These are phyloP conservation scores for Xenoacremonium recifei DNA, from an alignment of 2,329 filamentous ascomycete species.

Conservation along the genomic window DNA sequence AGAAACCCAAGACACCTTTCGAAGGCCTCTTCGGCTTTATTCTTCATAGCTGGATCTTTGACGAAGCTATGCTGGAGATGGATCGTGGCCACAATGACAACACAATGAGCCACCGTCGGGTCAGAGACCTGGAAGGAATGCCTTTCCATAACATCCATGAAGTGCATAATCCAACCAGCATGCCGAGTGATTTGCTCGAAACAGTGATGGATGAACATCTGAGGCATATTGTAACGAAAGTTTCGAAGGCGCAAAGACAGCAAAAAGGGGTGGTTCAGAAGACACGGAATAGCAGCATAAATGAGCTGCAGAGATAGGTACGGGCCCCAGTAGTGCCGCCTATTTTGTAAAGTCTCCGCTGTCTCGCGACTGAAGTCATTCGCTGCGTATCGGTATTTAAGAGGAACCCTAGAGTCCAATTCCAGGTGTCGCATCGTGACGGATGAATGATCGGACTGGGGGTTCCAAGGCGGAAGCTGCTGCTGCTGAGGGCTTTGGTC, in stretches of 20 bases:
- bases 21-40: slow-evolving; percentile 24
- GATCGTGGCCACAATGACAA: slow-evolving; percentile 52
- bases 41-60: slow-evolving; percentile 15
- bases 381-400: slow-evolving; percentile 48
- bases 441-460: slow-evolving; percentile 51
- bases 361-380: slow-evolving; percentile 44
- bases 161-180: slow-evolving; percentile 52
- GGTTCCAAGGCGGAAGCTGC: slow-evolving; percentile 42
- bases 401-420: slow-evolving; percentile 49
- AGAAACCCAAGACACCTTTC: slow-evolving; percentile 28
- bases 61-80: slow-evolving; percentile 53
- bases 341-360: slow-evolving; percentile 38
- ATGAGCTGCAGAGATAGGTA: slow-evolving; percentile 53
- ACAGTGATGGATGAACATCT: slow-evolving; percentile 53
- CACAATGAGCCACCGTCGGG: slow-evolving; percentile 39
- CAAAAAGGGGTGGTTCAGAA: slow-evolving; percentile 54
- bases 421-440: slow-evolving; percentile 50
- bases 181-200: slow-evolving; percentile 50
- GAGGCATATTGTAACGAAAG: slow-evolving; percentile 50
- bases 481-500: slow-evolving; percentile 38
- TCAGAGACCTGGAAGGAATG: slow-evolving; percentile 40
- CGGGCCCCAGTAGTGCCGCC: slow-evolving; percentile 51
- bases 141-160: slow-evolving; percentile 45
- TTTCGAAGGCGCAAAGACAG: slow-evolving; percentile 51
- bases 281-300: slow-evolving; percentile 51